Conservation (phyloP, 495 filamentous ascomycete genomes). For the Lasiosphaeria miniovina region DNA sequence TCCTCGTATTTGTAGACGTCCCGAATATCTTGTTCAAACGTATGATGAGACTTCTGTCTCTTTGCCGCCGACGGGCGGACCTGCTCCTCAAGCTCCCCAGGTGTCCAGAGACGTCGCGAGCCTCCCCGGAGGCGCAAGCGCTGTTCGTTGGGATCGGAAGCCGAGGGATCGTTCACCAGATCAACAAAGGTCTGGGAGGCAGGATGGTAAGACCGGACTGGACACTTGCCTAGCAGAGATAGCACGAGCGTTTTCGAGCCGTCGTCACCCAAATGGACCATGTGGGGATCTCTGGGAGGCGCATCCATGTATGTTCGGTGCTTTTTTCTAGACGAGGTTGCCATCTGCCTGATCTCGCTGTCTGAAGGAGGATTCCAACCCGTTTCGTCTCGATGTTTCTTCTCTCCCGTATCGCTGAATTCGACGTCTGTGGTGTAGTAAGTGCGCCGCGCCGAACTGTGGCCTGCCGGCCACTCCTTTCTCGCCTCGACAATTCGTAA, state of each 20-base stretch:
- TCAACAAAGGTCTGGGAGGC: conserved; percentile 61
- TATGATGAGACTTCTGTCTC: conserved; percentile 6
- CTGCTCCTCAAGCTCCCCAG: conserved; percentile 43
- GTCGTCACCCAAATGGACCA: conserved; percentile 35
- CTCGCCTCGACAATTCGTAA: conserved; percentile 67
- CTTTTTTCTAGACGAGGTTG: conserved; percentile 6
- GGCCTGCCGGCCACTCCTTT: conserved; percentile 63
- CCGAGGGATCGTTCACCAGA: conserved; percentile 57
- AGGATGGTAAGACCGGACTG: conserved; percentile 58
- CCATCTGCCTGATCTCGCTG: neutral
- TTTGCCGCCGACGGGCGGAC: conserved; percentile 7
- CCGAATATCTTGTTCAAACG: conserved; percentile 31
- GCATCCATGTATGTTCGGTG: neutral
- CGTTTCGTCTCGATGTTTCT: neutral
- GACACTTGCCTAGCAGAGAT: conserved; percentile 57
- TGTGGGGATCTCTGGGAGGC: conserved; percentile 18
- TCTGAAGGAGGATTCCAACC: too few relatives aligned
- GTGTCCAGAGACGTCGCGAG: conserved; percentile 47
- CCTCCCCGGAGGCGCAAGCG: conserved; percentile 31
- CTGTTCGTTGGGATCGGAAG: conserved; percentile 31
- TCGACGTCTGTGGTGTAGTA: conserved; percentile 63
- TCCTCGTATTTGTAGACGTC: conserved; percentile 46
- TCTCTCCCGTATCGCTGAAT: conserved; percentile 34
- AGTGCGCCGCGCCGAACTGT: conserved; percentile 60
- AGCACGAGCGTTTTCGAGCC: conserved; percentile 35